Evolutionary conservation across 176 grass and related monocot species (phyloP), one percentile per base, ranked within the genome.

Genomic region (Calamus simplicifolius): DNA sequence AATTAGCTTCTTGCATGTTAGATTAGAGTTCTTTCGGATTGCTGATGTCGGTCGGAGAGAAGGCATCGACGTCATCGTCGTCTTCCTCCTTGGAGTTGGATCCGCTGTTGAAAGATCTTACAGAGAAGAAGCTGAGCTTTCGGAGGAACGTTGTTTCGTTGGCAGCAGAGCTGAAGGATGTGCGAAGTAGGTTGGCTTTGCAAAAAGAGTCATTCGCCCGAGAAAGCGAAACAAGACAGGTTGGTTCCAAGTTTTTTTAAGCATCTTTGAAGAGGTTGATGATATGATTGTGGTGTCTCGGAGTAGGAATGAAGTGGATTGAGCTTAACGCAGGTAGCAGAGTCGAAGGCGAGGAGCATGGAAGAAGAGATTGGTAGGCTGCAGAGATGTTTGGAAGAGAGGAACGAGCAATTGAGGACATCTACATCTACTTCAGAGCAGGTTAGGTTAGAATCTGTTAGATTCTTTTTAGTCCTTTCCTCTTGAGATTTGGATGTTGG

Each of bases 51-150:
- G 49, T 68, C 27, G 48, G 66, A 5, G 69, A 64, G 25, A 81
- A 80, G 57, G 23, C 12, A 4, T 3, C 30, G 5, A 18, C 86
- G 18, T 72, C 81, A 62, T 71, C 77, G 2, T 57, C 68, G 16
- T 79, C 71, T 54, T 74, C 56, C 17, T 70, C 62, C 4, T 52
- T 73, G 28, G 84, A 64, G 56, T 69, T 91, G 54, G 87, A 97
- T 78, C 92, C 87, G 1, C 53, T 96, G 56, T 19, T 96, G 71
- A 90, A 75, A 58, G 92, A 92, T 79, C 78, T 96, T n/a, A 75
- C 83, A 5, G 81, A 98, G 79, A 91, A 92, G 73, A 98, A 88
- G 54, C 29, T 98, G 63, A 98, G 72, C 73, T 92, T 98, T 19
- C 73, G 80, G 64, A 88, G 73, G 51, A 98, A 88, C 31, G 87